Evolutionary conservation across 495 filamentous ascomycete genomes (phyloP).

Genomic region (Aspergillus ostianus): DNA sequence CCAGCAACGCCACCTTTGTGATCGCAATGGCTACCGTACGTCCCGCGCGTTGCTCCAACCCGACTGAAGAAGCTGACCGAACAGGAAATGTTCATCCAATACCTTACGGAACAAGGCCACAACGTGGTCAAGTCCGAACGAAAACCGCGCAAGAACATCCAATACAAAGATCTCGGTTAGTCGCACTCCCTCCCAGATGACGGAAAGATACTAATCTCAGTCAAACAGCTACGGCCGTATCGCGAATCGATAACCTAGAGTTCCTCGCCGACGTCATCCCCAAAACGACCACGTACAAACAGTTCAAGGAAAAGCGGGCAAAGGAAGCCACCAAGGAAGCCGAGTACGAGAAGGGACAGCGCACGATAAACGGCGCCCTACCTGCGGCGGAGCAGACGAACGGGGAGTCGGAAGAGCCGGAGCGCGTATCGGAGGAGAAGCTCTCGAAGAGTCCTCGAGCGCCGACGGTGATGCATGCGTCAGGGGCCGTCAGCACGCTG

Average conservation of each 20-base stretch:
- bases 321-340: conserved; percentile 45
- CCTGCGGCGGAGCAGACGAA: conserved; percentile 28
- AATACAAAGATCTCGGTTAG: conserved; percentile 89
- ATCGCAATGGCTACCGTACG: conserved; percentile 85
- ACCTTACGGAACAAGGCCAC: conserved; percentile 79
- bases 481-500: conserved; percentile 34
- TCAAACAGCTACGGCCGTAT: conserved; percentile 72
- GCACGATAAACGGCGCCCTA: conserved; percentile 45
- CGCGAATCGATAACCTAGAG: conserved; percentile 88
- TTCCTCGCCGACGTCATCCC: conserved; percentile 92
- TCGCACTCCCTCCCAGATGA: not conserved
- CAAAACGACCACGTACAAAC: conserved; percentile 74
- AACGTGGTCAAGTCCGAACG: conserved; percentile 86
- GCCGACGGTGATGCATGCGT: conserved; percentile 26
- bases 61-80: not conserved
- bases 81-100: conserved; percentile 94
- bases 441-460: conserved; percentile 29
- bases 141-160: conserved; percentile 89
- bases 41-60: not conserved
- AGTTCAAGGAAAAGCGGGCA: conserved; percentile 66
- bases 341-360: conserved; percentile 51
- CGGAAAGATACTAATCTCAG: not conserved
- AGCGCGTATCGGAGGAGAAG: conserved; percentile 19
- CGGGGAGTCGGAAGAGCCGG: conserved; percentile 22
- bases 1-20: conserved; percentile 91